phyloP scores from a whole-genome alignment of 2,329 filamentous ascomycete species.

The Hypomyces perniciosus region DNA sequence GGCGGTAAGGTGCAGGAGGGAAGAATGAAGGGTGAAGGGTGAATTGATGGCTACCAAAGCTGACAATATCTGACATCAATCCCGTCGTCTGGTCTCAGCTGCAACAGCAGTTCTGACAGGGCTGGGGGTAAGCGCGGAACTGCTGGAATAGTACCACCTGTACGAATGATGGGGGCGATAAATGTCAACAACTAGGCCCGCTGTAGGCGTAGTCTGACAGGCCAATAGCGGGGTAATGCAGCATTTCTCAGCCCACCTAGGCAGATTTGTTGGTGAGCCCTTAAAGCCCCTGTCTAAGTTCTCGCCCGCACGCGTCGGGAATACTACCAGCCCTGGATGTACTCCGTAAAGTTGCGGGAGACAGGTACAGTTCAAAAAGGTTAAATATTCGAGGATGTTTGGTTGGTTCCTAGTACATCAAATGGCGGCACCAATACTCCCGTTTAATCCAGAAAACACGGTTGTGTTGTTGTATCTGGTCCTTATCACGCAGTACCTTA shows the following conservation, averaged over 20 bases:
- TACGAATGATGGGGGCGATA: background rate
- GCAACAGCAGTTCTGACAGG: background rate
- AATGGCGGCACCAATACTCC: too few species aligned
- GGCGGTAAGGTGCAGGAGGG: background rate
- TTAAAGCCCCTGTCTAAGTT: too few species aligned
- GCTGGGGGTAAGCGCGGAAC: constrained; percentile 7
- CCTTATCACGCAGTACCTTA: too few species aligned
- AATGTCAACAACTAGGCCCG: constrained; percentile 5
- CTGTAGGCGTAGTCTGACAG: constrained; percentile 5
- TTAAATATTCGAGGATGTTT: too few species aligned
- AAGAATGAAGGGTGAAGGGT: background rate
- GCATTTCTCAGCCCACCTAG: background rate
- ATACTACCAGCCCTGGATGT: too few species aligned
- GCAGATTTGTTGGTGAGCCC: too few species aligned
- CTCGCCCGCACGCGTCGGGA: too few species aligned
- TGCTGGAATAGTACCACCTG: background rate
- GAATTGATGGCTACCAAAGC: constrained; percentile 5
- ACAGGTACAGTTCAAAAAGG: too few species aligned
- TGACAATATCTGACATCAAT: constrained; percentile 2
- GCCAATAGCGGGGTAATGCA: constrained; percentile 9
- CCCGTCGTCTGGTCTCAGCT: background rate
- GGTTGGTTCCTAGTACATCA: too few species aligned
- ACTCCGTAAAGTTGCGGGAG: too few species aligned
- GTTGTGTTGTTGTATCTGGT: too few species aligned
- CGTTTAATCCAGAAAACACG: too few species aligned